Evolutionary conservation across 2,329 filamentous ascomycete species (phyloP), one percentile per base, ranked within the genome.

Genomic region (Pestalotiopsis sp.): DNA sequence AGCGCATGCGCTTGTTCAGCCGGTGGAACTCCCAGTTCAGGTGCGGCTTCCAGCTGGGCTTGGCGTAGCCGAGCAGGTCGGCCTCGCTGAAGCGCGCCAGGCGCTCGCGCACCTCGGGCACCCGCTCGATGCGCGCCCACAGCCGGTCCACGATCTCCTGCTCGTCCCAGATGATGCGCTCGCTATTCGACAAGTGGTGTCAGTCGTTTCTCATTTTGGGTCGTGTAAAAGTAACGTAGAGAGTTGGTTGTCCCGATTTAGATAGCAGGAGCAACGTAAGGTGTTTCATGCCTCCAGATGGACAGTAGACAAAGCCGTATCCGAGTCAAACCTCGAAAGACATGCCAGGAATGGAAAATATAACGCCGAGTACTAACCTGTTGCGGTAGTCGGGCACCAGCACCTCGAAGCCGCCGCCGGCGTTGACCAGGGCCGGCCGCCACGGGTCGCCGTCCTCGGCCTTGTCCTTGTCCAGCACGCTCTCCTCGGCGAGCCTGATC

Each of bases 131-230:
- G 11, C 93, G 85, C 56, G 80, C 82, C 86, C 91, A 91, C 0
- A 96, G 74, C 25, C 88, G 86, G 27, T 87, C 84, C 0, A 88
- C 90, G 1, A 95, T 72, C 1, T 87, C 86, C 63, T 85, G 82
- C 14, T 86, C 80, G 75, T 96, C 92, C 87, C 90, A 93, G 72
- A 96, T 91, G 71, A 95, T 93, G 3, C 93, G 86, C n/a, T 91
- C 91, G 74, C 91, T 23, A 23, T 23, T 23, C 20, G 20, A 23
- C 20, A 23, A 23, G 20, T 23, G 20, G 20, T 23, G 20, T 23
- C 20, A 23, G 20, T 23, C 20, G 20, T 23, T 23, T 23, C 20
- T 23, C 20, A 23, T 23, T 23, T 23, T 23, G 20, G 20, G 20
- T 23, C 20, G 20, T 23, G 20, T 23, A 23, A 23, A 23, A 23